phyloP scores from a whole-genome alignment of 441 rosid species.

The Adansonia grandidieri region DNA sequence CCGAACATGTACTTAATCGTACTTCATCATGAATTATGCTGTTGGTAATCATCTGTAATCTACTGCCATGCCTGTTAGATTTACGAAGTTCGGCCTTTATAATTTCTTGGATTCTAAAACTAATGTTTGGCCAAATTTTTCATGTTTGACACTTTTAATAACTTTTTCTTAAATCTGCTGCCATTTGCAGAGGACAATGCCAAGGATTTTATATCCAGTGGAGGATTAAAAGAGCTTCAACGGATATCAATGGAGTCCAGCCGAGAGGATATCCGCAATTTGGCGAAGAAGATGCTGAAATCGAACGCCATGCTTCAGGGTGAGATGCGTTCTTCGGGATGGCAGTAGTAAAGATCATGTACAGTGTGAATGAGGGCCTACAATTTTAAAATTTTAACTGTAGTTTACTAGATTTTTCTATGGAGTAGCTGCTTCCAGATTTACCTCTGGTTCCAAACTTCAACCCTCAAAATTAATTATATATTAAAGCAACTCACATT shows the following conservation, averaged over 20 bases:
- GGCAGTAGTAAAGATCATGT: conserved; percentile 19
- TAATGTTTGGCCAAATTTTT: background rate
- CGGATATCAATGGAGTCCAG: conserved; percentile 80
- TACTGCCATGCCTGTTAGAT: background rate
- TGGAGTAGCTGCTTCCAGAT: background rate
- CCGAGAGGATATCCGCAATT: conserved; percentile 85
- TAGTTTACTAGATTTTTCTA: conserved; percentile 1
- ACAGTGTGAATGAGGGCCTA: background rate
- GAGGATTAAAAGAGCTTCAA: conserved; percentile 65
- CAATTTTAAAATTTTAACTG: background rate
- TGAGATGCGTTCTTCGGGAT: conserved; percentile 29
- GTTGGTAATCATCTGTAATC: background rate
- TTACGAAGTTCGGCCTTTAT: background rate
- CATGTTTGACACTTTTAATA: background rate
- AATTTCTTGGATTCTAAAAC: background rate
- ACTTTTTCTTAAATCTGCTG: background rate
- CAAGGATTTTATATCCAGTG: conserved; percentile 61
- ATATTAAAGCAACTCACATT: background rate
- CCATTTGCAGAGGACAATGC: conserved; percentile 69
- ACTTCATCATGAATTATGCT: no score
- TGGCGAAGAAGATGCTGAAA: conserved; percentile 83
- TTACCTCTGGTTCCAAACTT: no score
- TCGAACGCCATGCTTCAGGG: conserved; percentile 53
- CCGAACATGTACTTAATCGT: background rate
- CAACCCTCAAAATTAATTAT: background rate